Conservation (phyloP, 2,329 filamentous ascomycete species). For the Madurella mycetomatis region DNA sequence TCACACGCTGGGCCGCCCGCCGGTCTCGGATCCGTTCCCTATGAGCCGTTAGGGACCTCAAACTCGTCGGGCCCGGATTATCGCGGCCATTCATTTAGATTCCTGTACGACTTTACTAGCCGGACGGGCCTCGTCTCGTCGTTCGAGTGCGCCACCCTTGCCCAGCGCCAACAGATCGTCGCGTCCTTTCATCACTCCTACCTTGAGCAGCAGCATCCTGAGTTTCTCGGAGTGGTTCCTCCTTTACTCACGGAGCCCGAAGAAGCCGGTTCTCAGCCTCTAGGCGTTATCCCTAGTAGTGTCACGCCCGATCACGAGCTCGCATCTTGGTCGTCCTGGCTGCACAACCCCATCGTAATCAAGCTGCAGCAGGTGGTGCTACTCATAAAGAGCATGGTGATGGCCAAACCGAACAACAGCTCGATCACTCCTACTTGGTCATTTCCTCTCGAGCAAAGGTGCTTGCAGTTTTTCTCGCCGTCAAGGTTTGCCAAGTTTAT, state of each 20-base stretch:
- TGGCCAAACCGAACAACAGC: conserved; percentile 33
- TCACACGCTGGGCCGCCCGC: neutral
- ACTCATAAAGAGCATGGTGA: conserved; percentile 33
- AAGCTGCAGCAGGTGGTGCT: conserved; percentile 35
- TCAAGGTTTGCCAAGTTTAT: conserved; percentile 30
- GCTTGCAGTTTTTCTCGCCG: conserved; percentile 28
- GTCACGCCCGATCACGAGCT: neutral
- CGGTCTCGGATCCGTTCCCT: neutral
- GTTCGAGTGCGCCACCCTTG: conserved; percentile 35
- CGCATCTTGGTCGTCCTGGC: conserved; percentile 18
- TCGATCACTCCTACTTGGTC: conserved; percentile 34
- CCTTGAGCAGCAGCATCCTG: conserved; percentile 12
- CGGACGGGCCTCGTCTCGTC: conserved; percentile 33
- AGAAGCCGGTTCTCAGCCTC: neutral
- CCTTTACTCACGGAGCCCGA: conserved; percentile 1
- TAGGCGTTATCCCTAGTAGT: neutral
- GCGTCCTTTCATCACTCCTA: conserved; percentile 19
- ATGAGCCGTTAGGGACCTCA: neutral
- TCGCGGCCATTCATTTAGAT: conserved; percentile 25
- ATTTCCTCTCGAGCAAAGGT: conserved; percentile 27
- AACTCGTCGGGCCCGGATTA: neutral
- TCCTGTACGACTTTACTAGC: conserved; percentile 35
- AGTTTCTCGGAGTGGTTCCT: conserved; percentile 1
- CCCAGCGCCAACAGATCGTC: conserved; percentile 29
- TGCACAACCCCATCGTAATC: conserved; percentile 32